Evolutionary conservation across 768 basidiomycete species (phyloP).

Genomic region (Agrocybe praecox): DNA sequence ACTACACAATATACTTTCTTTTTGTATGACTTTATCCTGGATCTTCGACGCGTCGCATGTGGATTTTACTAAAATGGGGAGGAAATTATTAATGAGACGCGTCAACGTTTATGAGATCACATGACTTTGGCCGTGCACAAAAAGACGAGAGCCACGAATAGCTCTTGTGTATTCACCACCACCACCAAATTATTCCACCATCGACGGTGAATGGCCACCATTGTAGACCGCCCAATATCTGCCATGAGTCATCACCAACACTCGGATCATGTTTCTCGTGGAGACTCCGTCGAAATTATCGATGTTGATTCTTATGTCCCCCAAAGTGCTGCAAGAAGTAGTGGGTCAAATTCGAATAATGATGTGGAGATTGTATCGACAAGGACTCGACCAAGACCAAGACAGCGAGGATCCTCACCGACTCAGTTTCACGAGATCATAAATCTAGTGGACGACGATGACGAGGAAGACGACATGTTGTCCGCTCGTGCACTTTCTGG

Average conservation of each 20-base stretch:
- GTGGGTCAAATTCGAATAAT: neutral
- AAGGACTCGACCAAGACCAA: neutral
- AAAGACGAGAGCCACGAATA: constrained; percentile 7
- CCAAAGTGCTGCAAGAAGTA: neutral
- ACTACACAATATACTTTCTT: too few relatives aligned
- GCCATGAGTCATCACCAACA: constrained; percentile 21
- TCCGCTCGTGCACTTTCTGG: constrained; percentile 12
- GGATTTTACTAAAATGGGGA: neutral
- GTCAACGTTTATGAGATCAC: constrained; percentile 10
- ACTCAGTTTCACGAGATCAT: constrained; percentile 31
- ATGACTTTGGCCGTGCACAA: constrained; percentile 10
- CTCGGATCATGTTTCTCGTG: constrained; percentile 17
- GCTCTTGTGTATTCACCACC: constrained; percentile 14
- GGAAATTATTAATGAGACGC: constrained; percentile 1
- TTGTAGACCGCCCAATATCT: constrained; percentile 29
- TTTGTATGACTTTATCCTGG: too few relatives aligned
- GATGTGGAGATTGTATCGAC: constrained; percentile 16
- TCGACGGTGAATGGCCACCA: constrained; percentile 29
- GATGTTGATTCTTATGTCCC: constrained; percentile 37
- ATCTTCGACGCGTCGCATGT: too few relatives aligned
- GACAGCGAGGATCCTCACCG: neutral
- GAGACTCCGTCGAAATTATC: constrained; percentile 41
- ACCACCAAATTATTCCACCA: constrained; percentile 24
- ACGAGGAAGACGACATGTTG: constrained; percentile 36
- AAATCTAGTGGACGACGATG: constrained; percentile 34